Evolutionary conservation across 192 early-diverging fungal genomes (phyloP), one percentile per base, ranked within the genome.

Genomic region (Backusella luteola): DNA sequence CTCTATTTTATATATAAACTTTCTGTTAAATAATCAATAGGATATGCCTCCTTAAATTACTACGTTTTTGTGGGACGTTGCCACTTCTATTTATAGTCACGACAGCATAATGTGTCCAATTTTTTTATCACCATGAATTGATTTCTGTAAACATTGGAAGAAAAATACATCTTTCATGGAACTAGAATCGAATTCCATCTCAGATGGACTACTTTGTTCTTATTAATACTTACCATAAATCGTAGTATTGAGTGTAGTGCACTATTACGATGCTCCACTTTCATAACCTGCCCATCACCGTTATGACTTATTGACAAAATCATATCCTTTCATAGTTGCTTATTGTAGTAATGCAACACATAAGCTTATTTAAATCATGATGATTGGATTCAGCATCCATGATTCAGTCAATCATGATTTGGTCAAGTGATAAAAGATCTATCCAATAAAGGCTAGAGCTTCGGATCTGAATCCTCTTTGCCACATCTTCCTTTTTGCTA

Each of bases 1-100:
- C 49, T 17, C 6, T 53, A 53, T 19, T 53, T 7, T 19, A 56
- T 56, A 56, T 29, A 14, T 63, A 63, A 29, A 63, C 56, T 63
- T 63, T 63, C 23, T 63, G 23, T 63, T 63, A 29, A 63, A n/a
- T 49, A 49, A 49, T 49, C 26, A 12, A 29, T 3, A 63, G 11
- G 29, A 63, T 4, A 63, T 63, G 3, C 2, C 56, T 63, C 56
- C 56, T 63, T 63, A 63, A 63, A 26, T 63, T 63, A 12, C 56
- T 63, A 29, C 12, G 21, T 63, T 23, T 32, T 63, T 63, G 56
- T 26, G 56, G 23, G 21, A 49, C 19, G 17, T 49, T 49, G 56
- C 56, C 21, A 23, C 26, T 63, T 29, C 56, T 63, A 63, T 63
- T 63, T 63, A 63, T 63, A 63, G 56, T 63, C 56, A 63, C 23